Percentiles rank a stretch among this genome's conserved stretches.
These are phyloP conservation scores for Zoysia pacifica DNA, from an alignment of 176 grass and related monocot genomes.

Conservation along the genomic window DNA sequence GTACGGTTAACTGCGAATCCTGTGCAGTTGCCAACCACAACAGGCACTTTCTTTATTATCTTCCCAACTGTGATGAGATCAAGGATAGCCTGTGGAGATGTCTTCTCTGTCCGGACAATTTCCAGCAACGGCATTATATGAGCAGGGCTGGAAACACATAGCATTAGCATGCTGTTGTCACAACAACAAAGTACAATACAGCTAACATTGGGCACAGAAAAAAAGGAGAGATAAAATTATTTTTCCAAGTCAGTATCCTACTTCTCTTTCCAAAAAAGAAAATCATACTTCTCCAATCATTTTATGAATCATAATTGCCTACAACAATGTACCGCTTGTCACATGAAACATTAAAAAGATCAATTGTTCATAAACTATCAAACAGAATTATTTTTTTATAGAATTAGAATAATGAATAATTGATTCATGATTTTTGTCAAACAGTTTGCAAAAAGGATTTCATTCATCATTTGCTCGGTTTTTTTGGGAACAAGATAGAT, in stretches of 20 bases:
- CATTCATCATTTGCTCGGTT: not conserved
- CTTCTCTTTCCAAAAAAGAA: not conserved
- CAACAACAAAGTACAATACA: not conserved
- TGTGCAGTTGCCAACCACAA: slow-evolving; percentile 97
- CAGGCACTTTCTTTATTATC: slow-evolving; percentile 93
- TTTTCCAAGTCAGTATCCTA: slow-evolving; percentile 13
- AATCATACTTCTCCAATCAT: not conserved
- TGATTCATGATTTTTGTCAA: not conserved
- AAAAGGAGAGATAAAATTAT: not conserved
- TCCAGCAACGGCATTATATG: slow-evolving; percentile 99
- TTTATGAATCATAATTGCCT: not conserved
- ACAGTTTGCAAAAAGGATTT: not conserved
- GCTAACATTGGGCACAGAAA: slow-evolving; percentile 5
- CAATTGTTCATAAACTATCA: not conserved
- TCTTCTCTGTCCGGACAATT: slow-evolving; percentile 94
- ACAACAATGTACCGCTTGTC: not conserved
- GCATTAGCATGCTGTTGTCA: slow-evolving; percentile 16
- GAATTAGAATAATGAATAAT: not conserved
- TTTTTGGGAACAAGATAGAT: not conserved
- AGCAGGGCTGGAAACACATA: slow-evolving; percentile 76
- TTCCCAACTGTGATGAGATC: slow-evolving; percentile 94
- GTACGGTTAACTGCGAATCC: slow-evolving; percentile 96
- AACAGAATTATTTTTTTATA: not conserved
- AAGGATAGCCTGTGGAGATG: slow-evolving; percentile 86
- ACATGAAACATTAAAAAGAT: not conserved